Evolutionary conservation across 768 basidiomycete species (phyloP), one percentile per base, ranked within the genome.

Genomic region (Termitomyces sp.): DNA sequence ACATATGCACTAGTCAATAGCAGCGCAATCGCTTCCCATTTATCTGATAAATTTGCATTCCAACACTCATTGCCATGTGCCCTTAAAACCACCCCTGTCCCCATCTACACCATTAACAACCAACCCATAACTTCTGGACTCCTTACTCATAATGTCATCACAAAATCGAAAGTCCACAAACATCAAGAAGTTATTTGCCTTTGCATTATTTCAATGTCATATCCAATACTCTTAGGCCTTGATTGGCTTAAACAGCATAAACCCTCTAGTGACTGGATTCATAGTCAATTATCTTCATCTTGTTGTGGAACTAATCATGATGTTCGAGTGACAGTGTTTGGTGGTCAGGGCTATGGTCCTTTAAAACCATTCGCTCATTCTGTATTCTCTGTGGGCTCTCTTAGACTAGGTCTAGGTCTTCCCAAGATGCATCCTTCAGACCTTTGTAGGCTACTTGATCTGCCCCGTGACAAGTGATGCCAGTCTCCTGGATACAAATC

Each of bases 191-290:
- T 39, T 26, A 53, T 70, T 37, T 22, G 61, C 13, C 64, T 77
- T 2, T 64, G 55, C 33, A 63, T 76, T 13, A 68, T 76, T 28
- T 64, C 73, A 20, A 66, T 73, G 24, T 50, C 62, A 7, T 73
- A 70, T 48, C 73, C 75, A 28, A 48, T 77, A 15, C 70, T 75
- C 54, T 61, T 75, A 22, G 73, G 74, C 26, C 64, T 75, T 16
- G 66, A 73, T 56, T 76, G 74, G 75, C 72, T 76, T 36, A 41
- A 50, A 4, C 65, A 59, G 41, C 70, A 75, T 54, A 76, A 75
- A 57, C 72, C 73, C 5, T 41, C 42, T 29, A 66, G 75, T 31
- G 68, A 76, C 58, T 76, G 73, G 73, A 54, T 55, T 8, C 29
- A 10, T 1, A 10, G 33, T 9, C 7, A 34, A 1, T 10, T 24